These are phyloP conservation scores for Neopestalotiopsis rosae DNA, from an alignment of 2,329 filamentous ascomycete genomes.

Conservation along the genomic window DNA sequence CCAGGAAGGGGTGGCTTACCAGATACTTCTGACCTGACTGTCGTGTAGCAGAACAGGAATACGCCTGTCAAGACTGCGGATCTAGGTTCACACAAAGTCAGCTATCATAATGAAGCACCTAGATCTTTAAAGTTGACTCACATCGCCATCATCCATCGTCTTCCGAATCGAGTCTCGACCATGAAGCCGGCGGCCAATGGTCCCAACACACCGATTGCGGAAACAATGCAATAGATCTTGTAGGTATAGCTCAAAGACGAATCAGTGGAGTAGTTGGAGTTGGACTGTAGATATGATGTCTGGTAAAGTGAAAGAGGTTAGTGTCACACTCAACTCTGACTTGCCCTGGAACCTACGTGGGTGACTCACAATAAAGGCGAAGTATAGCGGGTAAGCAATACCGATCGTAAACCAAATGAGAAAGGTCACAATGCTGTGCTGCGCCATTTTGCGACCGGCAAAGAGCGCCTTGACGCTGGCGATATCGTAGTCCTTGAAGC, in stretches of 20 bases:
- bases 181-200: constrained; percentile 46
- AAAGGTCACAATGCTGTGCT: constrained; percentile 58
- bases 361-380: constrained; percentile 42
- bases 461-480: constrained; percentile 61
- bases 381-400: constrained; percentile 62
- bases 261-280: constrained; percentile 32
- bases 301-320: no score
- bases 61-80: constrained; percentile 49
- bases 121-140: neutral
- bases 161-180: constrained; percentile 46
- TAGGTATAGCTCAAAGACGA: constrained; percentile 38
- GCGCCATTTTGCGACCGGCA: constrained; percentile 54
- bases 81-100: neutral
- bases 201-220: constrained; percentile 43
- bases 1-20: neutral
- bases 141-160: constrained; percentile 49
- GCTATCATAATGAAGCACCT: no score
- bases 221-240: constrained; percentile 43
- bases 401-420: constrained; percentile 64
- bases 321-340: no score
- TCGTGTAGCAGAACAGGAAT: constrained; percentile 52
- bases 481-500: constrained; percentile 56
- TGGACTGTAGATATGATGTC: constrained; percentile 33
- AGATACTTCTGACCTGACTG: constrained; percentile 42
- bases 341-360: no score